Evolutionary conservation across 495 filamentous ascomycete species (phyloP), one percentile per base, ranked within the genome.

Genomic region (Parmelia sp.): DNA sequence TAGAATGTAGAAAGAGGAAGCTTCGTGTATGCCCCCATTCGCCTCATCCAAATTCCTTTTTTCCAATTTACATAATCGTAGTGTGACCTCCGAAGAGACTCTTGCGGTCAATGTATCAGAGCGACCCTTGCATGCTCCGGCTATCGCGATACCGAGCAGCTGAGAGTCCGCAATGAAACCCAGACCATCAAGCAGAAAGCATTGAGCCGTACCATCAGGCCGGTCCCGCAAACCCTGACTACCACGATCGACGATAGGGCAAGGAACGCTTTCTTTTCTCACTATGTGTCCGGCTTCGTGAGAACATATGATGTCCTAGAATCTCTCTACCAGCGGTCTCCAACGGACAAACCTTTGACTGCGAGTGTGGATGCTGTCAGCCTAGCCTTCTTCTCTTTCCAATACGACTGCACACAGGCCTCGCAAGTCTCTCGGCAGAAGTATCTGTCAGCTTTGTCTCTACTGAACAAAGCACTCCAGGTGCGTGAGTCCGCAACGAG

Each of bases 221-320:
- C 37, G 0, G 7, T 66, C 11, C 33, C 31, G 12, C 36, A 10
- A 3, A 29, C 47, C 19, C 35, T 31, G 19, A n/a, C 37, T 45
- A 53, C 49, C 23, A 25, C 44, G 5, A 25, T 68, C 31, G 36
- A 69, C 17, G 67, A 65, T 3, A 29, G 56, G 45, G 71, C 71
- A 29, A 60, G 69, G 17, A 58, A 61, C 49, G 61, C 63, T 3
- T 72, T 72, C 60, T 71, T 72, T 51, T 31, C 25, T 23, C 66
- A 69, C n/a, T 72, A 72, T 44, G 69, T 71, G 4, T 69, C 60
- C 25, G 69, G 71, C 33, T 67, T 69, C 39, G 69, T 66, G 12
- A 66, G 65, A 29, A 65, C 64, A 15, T 69, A 64, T 55, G 67
- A 71, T 56, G 63, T 72, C 33, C 53, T 71, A 7, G 64, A 64